Base-by-base conservation (phyloP, 2,329 filamentous ascomycete species). In the Tolypocladium capitatum region DNA sequence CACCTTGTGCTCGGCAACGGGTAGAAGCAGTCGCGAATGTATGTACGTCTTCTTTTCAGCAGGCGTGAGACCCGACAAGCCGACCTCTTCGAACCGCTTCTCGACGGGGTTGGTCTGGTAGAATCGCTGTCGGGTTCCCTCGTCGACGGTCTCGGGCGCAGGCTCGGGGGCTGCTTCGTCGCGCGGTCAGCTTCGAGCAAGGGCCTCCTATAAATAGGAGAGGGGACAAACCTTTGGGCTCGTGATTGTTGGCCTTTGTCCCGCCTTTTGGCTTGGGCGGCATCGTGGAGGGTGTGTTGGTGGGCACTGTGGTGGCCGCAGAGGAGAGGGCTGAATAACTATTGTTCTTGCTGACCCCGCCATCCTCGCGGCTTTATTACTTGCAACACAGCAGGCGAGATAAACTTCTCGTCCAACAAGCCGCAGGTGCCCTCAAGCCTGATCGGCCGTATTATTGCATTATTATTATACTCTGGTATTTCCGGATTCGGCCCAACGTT, bases 91-190 rank as follows among this genome's bases (percentile, higher is more conserved):
- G 53, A 69, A 62, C 31, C 65, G 61, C 49, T 68, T 62, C 49
- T 72, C 66, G 64, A 70, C 59, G 9, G 75, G 75, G 53, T 75
- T 74, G 46, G 72, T 73, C 49, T 67, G 63, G 63, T 70, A 68
- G 65, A 70, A 73, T 49, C 68, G 69, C 49, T 71, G 64, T 49
- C 64, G 61, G 52, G 69, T 69, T 46, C 68, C 71, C 51, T 76
- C 70, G 61, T 65, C 63, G 55, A 77, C 58, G 16, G 75, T 79
- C 52, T 65, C 62, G 10, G 68, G 65, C 5, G 62, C 51, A 31
- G 62, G 56, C 48, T 67, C 61, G 46, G 62, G 52, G 40, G 62
- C 56, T 55, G 52, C 52, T 53, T 48, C 27, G 5, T 41, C 34
- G 21, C 5, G 24, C 28, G 20, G 14, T 41, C 24, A 16, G 20